Evolutionary conservation across 2,329 filamentous ascomycete species (phyloP).

Genomic region (Calonectria ilicicola): DNA sequence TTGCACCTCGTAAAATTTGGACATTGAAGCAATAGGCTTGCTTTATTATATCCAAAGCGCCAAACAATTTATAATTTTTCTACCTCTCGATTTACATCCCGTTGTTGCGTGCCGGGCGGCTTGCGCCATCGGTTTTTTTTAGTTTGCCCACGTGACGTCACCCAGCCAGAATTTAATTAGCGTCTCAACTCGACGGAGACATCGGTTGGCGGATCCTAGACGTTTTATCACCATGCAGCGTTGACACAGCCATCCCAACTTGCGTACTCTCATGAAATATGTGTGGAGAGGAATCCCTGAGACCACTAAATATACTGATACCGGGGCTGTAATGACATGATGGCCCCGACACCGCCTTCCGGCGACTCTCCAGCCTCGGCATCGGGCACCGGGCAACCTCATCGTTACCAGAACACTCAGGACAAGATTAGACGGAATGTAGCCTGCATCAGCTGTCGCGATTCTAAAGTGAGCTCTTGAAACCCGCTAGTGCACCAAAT

Average conservation of each 20-base stretch:
- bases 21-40: background rate
- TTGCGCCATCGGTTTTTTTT: background rate
- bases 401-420: slow-evolving; percentile 25
- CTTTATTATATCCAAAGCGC: background rate
- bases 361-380: slow-evolving; percentile 43
- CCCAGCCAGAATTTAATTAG: slow-evolving; percentile 10
- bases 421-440: slow-evolving; percentile 52
- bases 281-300: slow-evolving; percentile 3
- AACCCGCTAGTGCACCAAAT: background rate
- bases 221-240: slow-evolving; percentile 15
- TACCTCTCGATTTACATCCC: background rate
- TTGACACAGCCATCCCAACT: slow-evolving; percentile 6
- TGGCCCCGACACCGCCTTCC: slow-evolving; percentile 47
- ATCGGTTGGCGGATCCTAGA: slow-evolving; percentile 4
- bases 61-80: background rate
- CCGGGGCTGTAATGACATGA: slow-evolving; percentile 38
- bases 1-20: background rate
- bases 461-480: slow-evolving; percentile 52
- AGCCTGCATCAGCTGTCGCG: slow-evolving; percentile 53
- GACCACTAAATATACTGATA: slow-evolving; percentile 9
- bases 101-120: background rate
- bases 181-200: slow-evolving; percentile 1
- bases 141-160: slow-evolving; percentile 42
- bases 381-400: slow-evolving; percentile 30
- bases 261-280: slow-evolving; percentile 16